Evolutionary conservation across 1,284 basidiomycete species (phyloP), one percentile per base, ranked within the genome.

Genomic region (Cryptococcus sp.): DNA sequence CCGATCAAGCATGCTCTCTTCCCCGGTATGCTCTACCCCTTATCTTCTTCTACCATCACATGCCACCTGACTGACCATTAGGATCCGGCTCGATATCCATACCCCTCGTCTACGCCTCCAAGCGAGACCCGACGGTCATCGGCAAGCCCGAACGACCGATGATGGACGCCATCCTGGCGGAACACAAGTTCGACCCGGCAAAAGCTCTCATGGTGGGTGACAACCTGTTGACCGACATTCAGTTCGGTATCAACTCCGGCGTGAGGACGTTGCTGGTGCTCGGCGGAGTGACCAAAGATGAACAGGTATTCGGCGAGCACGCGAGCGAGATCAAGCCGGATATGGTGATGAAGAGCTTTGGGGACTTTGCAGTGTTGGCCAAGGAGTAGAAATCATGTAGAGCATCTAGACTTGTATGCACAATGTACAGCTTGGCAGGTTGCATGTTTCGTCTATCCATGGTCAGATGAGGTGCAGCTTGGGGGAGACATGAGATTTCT

Each of bases 141-240:
- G 94, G 94, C 18, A 98, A 98, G 73, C 95, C 94, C 12, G 81
- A 88, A 57, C 81, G 79, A 64, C 86, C 85, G 25, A 94, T 98
- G 87, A 76, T 98, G 57, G 92, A 97, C 68, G 91, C 89, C 66
- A 93, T 98, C 70, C 83, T 85, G 58, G 87, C 90, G n/a, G 92
- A 92, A 90, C 83, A 93, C 60, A 69, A 86, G 40, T 92, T 89
- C 66, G 86, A 97, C 70, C 86, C 86, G 32, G 74, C 78, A 48
- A 78, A 84, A 42, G 92, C 93, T 1, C 81, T 98, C 64, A 95
- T 99, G 87, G 80, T 97, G 36, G 94, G 94, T 34, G 94, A 98
- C 73, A 82, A 95, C 51, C 78, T 98, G 53, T 85, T 89, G 62
- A 98, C 95, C 1, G 95, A 99, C 72, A 72, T 74, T 22, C 57